Base-by-base conservation (phyloP, 2,329 filamentous ascomycete species). In the Ambrosiella cleistominuta region DNA sequence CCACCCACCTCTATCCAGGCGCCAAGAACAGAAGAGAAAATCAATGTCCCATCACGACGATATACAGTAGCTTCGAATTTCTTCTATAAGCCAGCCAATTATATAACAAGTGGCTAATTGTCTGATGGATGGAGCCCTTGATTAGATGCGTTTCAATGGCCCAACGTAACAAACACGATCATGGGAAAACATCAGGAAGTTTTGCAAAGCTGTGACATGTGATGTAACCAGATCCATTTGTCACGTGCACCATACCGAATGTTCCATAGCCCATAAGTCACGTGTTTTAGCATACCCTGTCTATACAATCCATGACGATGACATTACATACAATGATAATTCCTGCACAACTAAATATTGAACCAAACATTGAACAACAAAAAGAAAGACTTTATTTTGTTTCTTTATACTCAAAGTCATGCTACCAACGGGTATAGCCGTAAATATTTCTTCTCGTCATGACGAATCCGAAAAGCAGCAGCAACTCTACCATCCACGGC, bases 401-500 rank as follows among this genome's bases (percentile, higher is more conserved):
- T 12, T 15, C 11, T 39, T 40, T 36, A 15, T 40, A 17, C 36
- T 11, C 19, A 39, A 54, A 54, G 19, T 54, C 51, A 38, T 39
- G 47, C 2, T 51, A 51, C 15, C 17, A 51, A 51, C 44, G 52
- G 52, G 52, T 54, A 54, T 40, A 54, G 39, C 37, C 15, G 6
- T 15, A 54, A 44, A 44, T 38, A 19, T 19, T 40, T 17, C 37
- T 40, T 27, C 47, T 8, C 40, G 35, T 27, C 39, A 40, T 42
- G n/a, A 40, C 37, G 12, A 13, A 27, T 39, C 36, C 37, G 52
- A 54, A 44, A 40, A 56, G 45, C 44, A 50, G 44, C 55, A 50
- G 15, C 15, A 50, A 50, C 36, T 57, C 59, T 60, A 60, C 59
- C 59, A 60, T 57, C 59, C 56, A 37, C 55, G 59, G 12, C 52